phyloP scores from a whole-genome alignment of 73 alveolate genomes.

The Tetrahymena borealis region DNA sequence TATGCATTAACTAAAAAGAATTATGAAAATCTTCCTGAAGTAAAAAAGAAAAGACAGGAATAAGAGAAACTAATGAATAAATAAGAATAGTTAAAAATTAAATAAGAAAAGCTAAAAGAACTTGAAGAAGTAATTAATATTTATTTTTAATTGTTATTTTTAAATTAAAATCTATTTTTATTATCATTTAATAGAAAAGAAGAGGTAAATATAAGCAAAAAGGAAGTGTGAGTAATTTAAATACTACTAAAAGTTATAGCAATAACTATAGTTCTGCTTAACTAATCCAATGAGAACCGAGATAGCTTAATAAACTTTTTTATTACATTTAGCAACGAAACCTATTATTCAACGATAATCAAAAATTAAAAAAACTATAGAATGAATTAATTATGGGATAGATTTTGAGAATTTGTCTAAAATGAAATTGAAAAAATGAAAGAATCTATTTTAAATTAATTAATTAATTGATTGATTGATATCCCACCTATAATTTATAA shows the following conservation, averaged over 20 bases:
- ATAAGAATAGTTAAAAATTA: neutral
- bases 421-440: no score
- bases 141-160: neutral
- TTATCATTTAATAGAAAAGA: neutral
- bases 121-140: neutral
- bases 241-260: neutral
- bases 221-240: neutral
- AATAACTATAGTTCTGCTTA: neutral
- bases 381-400: no score
- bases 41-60: conserved; percentile 13
- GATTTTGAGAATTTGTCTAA: no score
- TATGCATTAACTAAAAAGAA: conserved; percentile 36
- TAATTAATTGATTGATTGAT: no score
- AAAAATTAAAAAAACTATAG: no score
- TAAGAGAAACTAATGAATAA: neutral
- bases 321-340: no score
- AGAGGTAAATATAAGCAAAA: neutral
- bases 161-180: neutral
- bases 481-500: no score
- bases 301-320: neutral
- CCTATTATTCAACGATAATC: no score
- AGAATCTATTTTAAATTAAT: no score
- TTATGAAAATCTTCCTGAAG: conserved; percentile 43
- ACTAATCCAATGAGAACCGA: neutral
- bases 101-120: neutral